Evolutionary conservation across 352 stramenopile genomes (phyloP).

Genomic region (Globisporangium splendens): DNA sequence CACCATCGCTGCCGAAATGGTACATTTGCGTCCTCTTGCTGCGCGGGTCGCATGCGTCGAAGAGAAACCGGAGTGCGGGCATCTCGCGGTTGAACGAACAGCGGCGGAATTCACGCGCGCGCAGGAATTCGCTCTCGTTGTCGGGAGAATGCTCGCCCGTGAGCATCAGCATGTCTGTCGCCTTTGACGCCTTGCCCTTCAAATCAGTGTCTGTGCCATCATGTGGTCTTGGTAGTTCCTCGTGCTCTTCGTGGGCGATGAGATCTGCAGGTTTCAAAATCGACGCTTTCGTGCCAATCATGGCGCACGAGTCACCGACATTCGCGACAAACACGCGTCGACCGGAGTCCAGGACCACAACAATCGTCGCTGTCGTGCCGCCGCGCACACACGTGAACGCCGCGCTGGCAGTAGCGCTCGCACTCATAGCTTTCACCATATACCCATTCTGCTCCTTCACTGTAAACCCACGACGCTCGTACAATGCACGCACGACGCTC

Average conservation of each 20-base stretch:
- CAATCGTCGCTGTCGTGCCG: conserved; percentile 82
- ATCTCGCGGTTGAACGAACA: conserved; percentile 22
- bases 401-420: conserved; percentile 12
- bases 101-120: conserved; percentile 38
- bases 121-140: conserved; percentile 65
- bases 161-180: conserved; percentile 42
- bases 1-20: conserved; percentile 23
- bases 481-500: conserved; percentile 53
- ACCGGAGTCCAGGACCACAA: conserved; percentile 68
- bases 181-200: conserved; percentile 4
- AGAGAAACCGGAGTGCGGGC: conserved; percentile 82
- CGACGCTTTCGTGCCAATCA: conserved; percentile 29
- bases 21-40: conserved; percentile 38
- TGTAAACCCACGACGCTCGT: conserved; percentile 49
- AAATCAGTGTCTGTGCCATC: background rate
- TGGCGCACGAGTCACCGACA: conserved; percentile 71
- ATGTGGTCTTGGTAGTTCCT: background rate
- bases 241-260: background rate
- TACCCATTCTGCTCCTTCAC: conserved; percentile 67
- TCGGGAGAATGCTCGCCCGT: conserved; percentile 85
- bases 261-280: conserved; percentile 28
- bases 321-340: conserved; percentile 77
- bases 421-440: conserved; percentile 36
- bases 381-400: conserved; percentile 78
- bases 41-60: conserved; percentile 52